A percentile compares a stretch with the other conserved stretches of the same genome.
phyloP scores from a whole-genome alignment of 768 basidiomycete species.

The Boletus fagicola region DNA sequence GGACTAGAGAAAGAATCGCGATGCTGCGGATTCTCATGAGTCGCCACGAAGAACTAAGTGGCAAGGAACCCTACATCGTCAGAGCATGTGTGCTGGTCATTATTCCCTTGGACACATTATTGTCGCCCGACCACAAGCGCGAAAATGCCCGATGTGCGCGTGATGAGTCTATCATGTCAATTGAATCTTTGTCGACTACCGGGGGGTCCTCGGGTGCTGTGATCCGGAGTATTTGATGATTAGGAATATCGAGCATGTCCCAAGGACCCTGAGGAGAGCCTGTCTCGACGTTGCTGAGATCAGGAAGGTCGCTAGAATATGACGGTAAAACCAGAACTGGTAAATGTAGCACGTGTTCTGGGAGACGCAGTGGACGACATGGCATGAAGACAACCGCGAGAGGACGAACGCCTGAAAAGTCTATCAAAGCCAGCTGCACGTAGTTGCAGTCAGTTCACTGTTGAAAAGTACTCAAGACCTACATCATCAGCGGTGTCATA shows the following conservation, averaged over 20 bases:
- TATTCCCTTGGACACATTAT: conserved; percentile 33
- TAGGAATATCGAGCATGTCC: conserved; percentile 43
- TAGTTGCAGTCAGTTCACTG: conserved; percentile 31
- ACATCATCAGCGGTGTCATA: conserved; percentile 24
- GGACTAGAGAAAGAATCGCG: conserved; percentile 65
- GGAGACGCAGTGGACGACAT: conserved; percentile 36
- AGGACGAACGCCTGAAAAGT: conserved; percentile 46
- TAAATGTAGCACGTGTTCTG: conserved; percentile 51
- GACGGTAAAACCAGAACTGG: conserved; percentile 46
- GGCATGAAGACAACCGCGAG: conserved; percentile 71
- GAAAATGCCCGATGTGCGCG: conserved; percentile 47
- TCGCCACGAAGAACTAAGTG: conserved; percentile 5
- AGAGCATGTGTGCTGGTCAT: conserved; percentile 56
- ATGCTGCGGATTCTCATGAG: conserved; percentile 44
- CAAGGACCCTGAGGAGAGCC: conserved; percentile 39
- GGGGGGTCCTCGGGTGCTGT: conserved; percentile 32
- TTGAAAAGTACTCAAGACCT: conserved; percentile 23
- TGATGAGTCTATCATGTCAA: conserved; percentile 42
- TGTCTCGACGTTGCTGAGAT: conserved; percentile 27
- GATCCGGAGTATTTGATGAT: conserved; percentile 41
- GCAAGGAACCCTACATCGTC: conserved; percentile 53
- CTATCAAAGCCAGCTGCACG: conserved; percentile 41
- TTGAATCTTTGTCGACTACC: conserved; percentile 47
- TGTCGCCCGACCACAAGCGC: conserved; percentile 40
- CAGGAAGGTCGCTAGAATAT: conserved; percentile 21